A percentile compares a stretch with the other conserved stretches of the same genome.
phyloP scores from a whole-genome alignment of 108 stramenopile genomes.

The Cylindrotheca fusiformis region DNA sequence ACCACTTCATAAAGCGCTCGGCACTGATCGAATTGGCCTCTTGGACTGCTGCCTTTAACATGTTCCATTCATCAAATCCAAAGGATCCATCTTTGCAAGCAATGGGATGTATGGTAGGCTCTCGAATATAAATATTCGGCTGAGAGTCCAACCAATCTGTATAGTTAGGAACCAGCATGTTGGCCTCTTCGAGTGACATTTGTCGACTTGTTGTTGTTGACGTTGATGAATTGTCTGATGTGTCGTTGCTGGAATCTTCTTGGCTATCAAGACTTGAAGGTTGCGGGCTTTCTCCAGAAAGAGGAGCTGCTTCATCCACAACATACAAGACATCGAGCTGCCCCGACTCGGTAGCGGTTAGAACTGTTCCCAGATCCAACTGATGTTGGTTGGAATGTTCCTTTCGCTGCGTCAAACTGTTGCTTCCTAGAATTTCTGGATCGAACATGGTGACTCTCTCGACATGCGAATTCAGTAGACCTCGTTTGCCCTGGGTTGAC shows the following conservation, averaged over 20 bases:
- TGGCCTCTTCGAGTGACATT: conserved; percentile 29
- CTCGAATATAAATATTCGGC: conserved; percentile 24
- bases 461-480: neutral
- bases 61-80: conserved; percentile 68
- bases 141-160: conserved; percentile 16
- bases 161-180: conserved; percentile 24
- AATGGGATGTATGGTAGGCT: conserved; percentile 44
- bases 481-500: too few species aligned
- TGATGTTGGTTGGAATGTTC: conserved; percentile 8
- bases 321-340: conserved; percentile 32
- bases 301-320: conserved; percentile 34
- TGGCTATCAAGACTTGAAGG: neutral
- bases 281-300: neutral
- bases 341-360: conserved; percentile 23
- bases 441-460: conserved; percentile 28
- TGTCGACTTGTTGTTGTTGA: neutral
- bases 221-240: neutral
- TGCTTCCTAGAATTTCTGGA: conserved; percentile 23
- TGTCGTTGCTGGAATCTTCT: neutral
- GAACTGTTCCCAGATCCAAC: conserved; percentile 33
- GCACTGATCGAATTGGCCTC: conserved; percentile 75
- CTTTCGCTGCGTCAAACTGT: conserved; percentile 13
- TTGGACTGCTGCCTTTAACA: conserved; percentile 56
- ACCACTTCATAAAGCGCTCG: conserved; percentile 66
- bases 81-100: conserved; percentile 68